phyloP scores from a whole-genome alignment of 352 stramenopile species.

The Phytophthora pistaciae region DNA sequence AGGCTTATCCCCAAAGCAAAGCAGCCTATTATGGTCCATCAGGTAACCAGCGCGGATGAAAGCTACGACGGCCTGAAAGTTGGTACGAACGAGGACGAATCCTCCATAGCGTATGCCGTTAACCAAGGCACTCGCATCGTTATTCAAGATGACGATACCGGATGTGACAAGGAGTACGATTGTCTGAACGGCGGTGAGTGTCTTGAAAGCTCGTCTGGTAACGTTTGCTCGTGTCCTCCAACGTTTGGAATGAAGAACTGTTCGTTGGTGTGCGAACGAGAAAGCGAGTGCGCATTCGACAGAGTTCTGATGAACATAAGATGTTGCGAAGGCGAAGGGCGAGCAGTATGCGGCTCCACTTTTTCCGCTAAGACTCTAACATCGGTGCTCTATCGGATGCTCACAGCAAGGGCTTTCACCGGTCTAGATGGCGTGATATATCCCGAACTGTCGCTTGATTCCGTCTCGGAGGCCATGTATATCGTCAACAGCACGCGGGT shows the following conservation, averaged over 20 bases:
- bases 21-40: constrained; percentile 53
- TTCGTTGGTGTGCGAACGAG: constrained; percentile 43
- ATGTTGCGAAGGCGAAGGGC: constrained; percentile 27
- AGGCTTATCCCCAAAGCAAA: constrained; percentile 60
- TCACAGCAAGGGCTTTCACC: constrained; percentile 46
- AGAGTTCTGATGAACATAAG: constrained; percentile 52
- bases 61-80: constrained; percentile 57
- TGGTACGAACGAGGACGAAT: constrained; percentile 57
- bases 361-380: constrained; percentile 56
- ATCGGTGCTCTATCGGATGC: constrained; percentile 64
- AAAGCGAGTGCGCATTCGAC: constrained; percentile 61
- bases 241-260: constrained; percentile 74
- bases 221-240: constrained; percentile 54
- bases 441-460: constrained; percentile 42
- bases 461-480: constrained; percentile 56
- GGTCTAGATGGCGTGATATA: constrained; percentile 47
- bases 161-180: constrained; percentile 64
- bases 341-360: constrained; percentile 43
- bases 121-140: constrained; percentile 56
- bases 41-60: constrained; percentile 46
- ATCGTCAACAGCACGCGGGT: constrained; percentile 58
- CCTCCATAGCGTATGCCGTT: constrained; percentile 33
- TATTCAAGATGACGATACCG: constrained; percentile 74
- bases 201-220: constrained; percentile 25
- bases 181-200: constrained; percentile 62